Percentiles rank a stretch among this genome's conserved stretches.
Evolutionary conservation across 2,329 filamentous ascomycete genomes (phyloP).

Genomic region (Epichloe baconii): DNA sequence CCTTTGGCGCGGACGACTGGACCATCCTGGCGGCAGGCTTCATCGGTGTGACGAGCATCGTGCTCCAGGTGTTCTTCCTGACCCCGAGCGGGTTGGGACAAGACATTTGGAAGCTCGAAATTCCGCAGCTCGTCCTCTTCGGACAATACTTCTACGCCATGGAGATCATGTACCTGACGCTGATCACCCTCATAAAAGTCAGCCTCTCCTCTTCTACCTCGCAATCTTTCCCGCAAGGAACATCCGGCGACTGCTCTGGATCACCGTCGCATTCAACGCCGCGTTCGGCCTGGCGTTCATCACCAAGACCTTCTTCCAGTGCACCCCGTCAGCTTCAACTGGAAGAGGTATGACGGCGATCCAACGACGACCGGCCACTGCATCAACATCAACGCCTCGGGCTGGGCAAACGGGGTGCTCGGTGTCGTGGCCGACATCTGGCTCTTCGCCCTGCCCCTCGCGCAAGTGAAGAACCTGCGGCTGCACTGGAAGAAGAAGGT

Average conservation of each 20-base stretch:
- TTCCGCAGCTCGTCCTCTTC: conserved; percentile 25
- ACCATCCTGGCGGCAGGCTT: conserved; percentile 13
- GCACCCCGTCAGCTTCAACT: conserved; percentile 30
- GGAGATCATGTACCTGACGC: conserved; percentile 27
- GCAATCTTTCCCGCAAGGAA: conserved; percentile 28
- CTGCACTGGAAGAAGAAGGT: conserved; percentile 13
- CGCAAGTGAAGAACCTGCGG: conserved; percentile 24
- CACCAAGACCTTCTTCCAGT: conserved; percentile 29
- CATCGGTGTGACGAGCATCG: conserved; percentile 11
- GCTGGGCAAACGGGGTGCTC: conserved; percentile 33
- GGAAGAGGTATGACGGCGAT: conserved; percentile 27
- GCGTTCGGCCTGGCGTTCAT: conserved; percentile 24
- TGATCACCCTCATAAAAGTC: conserved; percentile 29
- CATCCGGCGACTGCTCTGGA: conserved; percentile 23
- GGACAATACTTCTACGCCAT: conserved; percentile 24
- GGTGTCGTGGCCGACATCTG: conserved; percentile 33
- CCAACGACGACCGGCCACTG: conserved; percentile 29
- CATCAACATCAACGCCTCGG: conserved; percentile 29
- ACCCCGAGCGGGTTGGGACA: conserved; percentile 24
- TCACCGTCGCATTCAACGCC: conserved; percentile 21
- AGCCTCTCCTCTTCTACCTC: conserved; percentile 36
- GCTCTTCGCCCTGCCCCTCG: conserved; percentile 32
- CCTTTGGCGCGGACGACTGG: conserved; percentile 20
- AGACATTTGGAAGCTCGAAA: conserved; percentile 30
- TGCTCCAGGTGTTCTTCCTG: conserved; percentile 14